A percentile compares a stretch with the other conserved stretches of the same genome.
Evolutionary conservation across 2,329 filamentous ascomycete genomes (phyloP).

Genomic region (Tricladium varicosporioides): DNA sequence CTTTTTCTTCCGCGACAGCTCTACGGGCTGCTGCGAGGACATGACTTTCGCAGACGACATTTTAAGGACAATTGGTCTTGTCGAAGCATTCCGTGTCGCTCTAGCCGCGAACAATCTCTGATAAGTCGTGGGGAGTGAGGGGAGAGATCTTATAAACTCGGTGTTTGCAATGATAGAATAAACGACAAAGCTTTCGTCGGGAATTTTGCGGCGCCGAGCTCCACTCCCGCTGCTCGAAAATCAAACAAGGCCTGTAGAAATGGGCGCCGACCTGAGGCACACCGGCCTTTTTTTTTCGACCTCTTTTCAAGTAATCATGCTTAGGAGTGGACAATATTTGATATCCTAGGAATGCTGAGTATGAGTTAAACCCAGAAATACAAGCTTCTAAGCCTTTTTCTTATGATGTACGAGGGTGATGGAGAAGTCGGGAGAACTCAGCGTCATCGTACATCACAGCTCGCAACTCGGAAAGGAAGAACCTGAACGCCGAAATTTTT

Average conservation of each 20-base stretch:
- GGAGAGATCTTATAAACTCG: background rate
- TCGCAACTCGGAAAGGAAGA: conserved; percentile 13
- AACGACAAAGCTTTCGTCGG: background rate
- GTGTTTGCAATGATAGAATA: background rate
- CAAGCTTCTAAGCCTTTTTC: background rate
- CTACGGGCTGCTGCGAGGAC: conserved; percentile 15
- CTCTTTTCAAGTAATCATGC: background rate
- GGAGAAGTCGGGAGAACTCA: background rate
- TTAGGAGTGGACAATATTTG: background rate
- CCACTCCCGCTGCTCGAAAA: background rate
- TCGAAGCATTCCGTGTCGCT: conserved; percentile 28
- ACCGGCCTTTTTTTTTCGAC: background rate
- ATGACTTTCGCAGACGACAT: conserved; percentile 22
- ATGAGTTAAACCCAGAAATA: no score
- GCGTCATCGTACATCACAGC: conserved; percentile 2
- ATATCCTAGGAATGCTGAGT: background rate
- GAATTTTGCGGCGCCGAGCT: background rate
- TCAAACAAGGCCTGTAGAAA: background rate
- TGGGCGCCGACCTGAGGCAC: background rate
- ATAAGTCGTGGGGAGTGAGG: conserved; percentile 3
- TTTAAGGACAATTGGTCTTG: conserved; percentile 17
- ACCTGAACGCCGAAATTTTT: conserved; percentile 12
- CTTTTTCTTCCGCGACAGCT: conserved; percentile 21
- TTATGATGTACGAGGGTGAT: background rate
- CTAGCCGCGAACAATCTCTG: background rate